phyloP scores from a whole-genome alignment of 2,329 filamentous ascomycete genomes.

The Magnaporthiopsis rhizophila region DNA sequence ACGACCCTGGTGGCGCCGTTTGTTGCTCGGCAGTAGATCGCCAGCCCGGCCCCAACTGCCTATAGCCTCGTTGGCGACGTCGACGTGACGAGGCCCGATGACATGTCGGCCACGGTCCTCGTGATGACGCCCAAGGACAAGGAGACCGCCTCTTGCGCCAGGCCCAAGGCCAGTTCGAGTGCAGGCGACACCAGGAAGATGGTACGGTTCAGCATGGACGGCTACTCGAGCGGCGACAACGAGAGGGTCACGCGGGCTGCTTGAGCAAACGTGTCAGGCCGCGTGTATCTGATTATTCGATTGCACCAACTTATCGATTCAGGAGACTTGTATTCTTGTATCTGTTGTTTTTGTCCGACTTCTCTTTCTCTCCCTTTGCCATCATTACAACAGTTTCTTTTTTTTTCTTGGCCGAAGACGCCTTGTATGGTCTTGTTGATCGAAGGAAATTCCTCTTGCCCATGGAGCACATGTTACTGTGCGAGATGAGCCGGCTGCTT shows the following conservation, averaged over 20 bases:
- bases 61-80: neutral
- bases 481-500: neutral
- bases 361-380: neutral
- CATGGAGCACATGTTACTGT: neutral
- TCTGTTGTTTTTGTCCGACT: neutral
- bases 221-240: neutral
- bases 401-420: neutral
- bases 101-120: neutral
- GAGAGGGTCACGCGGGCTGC: neutral
- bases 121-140: neutral
- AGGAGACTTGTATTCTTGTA: neutral
- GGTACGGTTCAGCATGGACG: neutral
- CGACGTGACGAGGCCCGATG: neutral
- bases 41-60: neutral
- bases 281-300: neutral
- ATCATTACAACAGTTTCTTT: neutral
- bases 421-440: neutral
- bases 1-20: neutral
- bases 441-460: neutral
- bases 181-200: neutral
- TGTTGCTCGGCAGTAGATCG: neutral
- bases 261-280: too few species aligned
- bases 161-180: neutral
- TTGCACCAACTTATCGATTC: neutral
- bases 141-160: neutral